phyloP scores from a whole-genome alignment of 192 early-diverging fungal species.

The Coemansia erecta region DNA sequence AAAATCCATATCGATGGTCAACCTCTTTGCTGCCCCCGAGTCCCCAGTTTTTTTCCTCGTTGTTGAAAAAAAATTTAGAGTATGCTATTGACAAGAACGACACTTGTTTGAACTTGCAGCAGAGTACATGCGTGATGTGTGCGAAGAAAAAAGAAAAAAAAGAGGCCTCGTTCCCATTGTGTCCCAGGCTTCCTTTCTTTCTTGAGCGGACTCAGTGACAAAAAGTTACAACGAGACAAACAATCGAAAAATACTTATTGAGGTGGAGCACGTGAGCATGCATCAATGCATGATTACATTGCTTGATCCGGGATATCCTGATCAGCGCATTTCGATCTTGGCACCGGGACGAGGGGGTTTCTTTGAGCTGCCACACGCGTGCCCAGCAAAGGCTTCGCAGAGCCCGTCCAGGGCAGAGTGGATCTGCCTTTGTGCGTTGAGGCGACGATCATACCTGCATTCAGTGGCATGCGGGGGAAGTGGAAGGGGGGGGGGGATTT shows the following conservation, averaged over 20 bases:
- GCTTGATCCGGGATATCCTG: no score
- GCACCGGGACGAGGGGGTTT: no score
- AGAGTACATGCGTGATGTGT: neutral
- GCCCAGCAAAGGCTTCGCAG: no score
- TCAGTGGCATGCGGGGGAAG: neutral
- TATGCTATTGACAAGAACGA: no score
- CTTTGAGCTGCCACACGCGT: no score
- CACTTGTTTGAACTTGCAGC: no score
- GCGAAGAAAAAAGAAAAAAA: neutral
- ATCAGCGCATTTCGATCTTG: no score
- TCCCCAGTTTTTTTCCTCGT: no score
- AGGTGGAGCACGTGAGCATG: slow-evolving; percentile 2
- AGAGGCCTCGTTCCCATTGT: neutral
- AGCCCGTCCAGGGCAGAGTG: neutral
- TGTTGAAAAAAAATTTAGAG: no score
- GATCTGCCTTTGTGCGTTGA: slow-evolving; percentile 1
- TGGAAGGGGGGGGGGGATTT: neutral
- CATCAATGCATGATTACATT: no score
- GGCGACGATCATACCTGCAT: slow-evolving; percentile 7
- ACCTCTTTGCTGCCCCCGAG: no score
- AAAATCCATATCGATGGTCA: no score
- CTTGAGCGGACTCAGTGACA: neutral
- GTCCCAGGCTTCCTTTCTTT: neutral
- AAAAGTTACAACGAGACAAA: neutral
- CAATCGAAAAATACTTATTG: neutral